Evolutionary conservation across 306 rosid genomes (phyloP).

Genomic region (Castanea sativa): DNA sequence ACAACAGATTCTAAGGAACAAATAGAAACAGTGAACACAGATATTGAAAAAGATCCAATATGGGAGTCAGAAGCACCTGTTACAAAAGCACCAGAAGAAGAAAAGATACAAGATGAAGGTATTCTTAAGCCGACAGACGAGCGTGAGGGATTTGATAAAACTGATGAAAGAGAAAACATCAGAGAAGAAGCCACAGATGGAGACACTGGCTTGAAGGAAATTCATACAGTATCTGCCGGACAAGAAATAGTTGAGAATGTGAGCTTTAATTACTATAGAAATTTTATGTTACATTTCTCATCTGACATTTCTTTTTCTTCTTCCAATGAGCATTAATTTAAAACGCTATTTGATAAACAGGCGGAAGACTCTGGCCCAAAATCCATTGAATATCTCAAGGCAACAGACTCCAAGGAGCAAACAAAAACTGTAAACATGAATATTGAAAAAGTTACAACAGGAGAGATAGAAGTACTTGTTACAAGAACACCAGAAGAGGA

Average conservation of each 20-base stretch:
- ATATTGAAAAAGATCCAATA: not conserved
- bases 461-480: too few relatives aligned
- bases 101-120: too few relatives aligned
- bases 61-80: not conserved
- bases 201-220: not conserved
- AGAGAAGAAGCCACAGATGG: not conserved
- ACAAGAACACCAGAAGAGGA: too few relatives aligned
- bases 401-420: not conserved
- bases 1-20: not conserved
- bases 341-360: too few relatives aligned
- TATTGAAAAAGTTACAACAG: not conserved
- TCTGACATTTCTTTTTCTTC: too few relatives aligned
- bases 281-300: too few relatives aligned
- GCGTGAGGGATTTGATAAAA: not conserved
- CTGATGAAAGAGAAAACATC: conserved; percentile 10
- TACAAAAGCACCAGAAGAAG: conserved; percentile 5
- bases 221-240: not conserved
- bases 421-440: not conserved
- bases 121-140: not conserved
- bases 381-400: not conserved
- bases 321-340: too few relatives aligned
- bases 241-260: conserved; percentile 19
- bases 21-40: not conserved
- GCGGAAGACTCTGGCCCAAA: not conserved
- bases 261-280: not conserved